Evolutionary conservation across 2,329 filamentous ascomycete genomes (phyloP), one percentile per base, ranked within the genome.

Genomic region (Pseudogymnoascus sp.): DNA sequence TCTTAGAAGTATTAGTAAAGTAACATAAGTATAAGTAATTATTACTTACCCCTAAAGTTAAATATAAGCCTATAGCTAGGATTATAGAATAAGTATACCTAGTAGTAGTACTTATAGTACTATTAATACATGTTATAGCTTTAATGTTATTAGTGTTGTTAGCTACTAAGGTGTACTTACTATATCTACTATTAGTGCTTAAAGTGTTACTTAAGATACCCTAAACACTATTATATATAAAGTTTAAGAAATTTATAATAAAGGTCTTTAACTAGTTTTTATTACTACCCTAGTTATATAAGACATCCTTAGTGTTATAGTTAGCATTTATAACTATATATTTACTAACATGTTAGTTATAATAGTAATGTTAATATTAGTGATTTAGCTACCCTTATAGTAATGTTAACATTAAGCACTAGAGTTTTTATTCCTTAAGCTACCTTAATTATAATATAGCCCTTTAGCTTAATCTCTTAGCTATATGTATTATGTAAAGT

Each of bases 201-300:
- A 74, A 72, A 0, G 70, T 72, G 47, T 79, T 74, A 26, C 76
- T 75, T 1, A 78, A 70, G 10, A 80, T 69, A 31, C 82, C 83
- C 15, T 83, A 79, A 57, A 77, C 76, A 62, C 78, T 78, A 64
- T 85, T 78, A 65, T 80, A 86, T 3, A 77, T 72, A 2, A 73
- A 62, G 75, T 84, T 85, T 26, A 75, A 69, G 72, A 85, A 83
- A 73, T 78, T 84, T 76, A 82, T 80, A 60, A 67, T 67, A 0
- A 77, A 69, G 53, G 77, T 76, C 0, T 71, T 75, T 61, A 73
- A 74, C 72, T 85, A 83, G 64, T 79, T 74, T 57, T 80, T 76
- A 67, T 85, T 82, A 66, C 82, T 80, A 21, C 83, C 83, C 83
- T 83, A 86, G 63, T 75, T 78, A 72, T 84, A 85, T 13, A 86